Evolutionary conservation across 2,329 filamentous ascomycete species (phyloP).

Genomic region (Plectosphaerella sp.): DNA sequence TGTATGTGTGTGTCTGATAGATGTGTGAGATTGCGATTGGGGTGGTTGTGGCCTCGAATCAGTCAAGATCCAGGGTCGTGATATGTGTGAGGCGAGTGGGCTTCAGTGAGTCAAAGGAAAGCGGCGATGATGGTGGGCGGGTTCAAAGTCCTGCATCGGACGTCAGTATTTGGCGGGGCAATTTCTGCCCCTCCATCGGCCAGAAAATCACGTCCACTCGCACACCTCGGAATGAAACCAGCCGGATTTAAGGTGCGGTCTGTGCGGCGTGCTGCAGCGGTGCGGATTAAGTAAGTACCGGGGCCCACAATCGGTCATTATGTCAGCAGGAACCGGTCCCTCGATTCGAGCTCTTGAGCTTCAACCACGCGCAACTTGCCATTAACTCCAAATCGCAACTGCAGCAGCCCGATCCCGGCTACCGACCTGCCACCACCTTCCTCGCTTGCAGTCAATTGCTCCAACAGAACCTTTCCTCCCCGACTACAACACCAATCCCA

Average conservation of each 20-base stretch:
- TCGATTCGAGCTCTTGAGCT: background rate
- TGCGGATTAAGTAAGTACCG: slow-evolving; percentile 16
- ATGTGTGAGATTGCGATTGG: background rate
- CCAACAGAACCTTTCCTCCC: background rate
- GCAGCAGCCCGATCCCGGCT: background rate
- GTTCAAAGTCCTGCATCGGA: slow-evolving; percentile 19
- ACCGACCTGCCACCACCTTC: too few species aligned
- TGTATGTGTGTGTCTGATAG: background rate
- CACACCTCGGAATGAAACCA: slow-evolving; percentile 7
- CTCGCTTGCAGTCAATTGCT: too few species aligned
- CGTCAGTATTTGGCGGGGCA: slow-evolving; percentile 16
- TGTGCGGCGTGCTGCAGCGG: slow-evolving; percentile 14
- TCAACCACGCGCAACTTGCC: background rate
- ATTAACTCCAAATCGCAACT: background rate
- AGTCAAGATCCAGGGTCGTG: background rate
- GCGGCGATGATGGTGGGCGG: background rate
- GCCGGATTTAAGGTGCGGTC: slow-evolving; percentile 26
- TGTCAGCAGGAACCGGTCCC: too few species aligned
- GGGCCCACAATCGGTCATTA: too few species aligned
- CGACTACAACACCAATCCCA: too few species aligned
- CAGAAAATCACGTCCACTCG: slow-evolving; percentile 9
- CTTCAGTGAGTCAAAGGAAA: slow-evolving; percentile 1
- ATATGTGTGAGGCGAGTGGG: background rate
- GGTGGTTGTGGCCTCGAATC: background rate
- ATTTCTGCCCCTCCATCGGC: slow-evolving; percentile 14